These are phyloP conservation scores for Fusarium sp. DNA, from an alignment of 2,329 filamentous ascomycete genomes.

Conservation along the genomic window DNA sequence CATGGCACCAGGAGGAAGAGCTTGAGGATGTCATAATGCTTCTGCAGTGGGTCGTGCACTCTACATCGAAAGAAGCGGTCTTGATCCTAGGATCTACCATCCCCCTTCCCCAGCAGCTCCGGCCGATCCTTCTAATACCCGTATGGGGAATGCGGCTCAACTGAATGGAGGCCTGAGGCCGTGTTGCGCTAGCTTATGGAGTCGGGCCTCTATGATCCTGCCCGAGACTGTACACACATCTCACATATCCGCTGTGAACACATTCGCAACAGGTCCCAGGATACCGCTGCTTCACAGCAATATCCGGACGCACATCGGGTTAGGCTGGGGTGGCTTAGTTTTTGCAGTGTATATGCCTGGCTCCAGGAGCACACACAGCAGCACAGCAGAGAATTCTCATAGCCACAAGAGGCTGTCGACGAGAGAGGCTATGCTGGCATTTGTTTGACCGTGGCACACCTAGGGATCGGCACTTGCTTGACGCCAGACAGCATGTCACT, in stretches of 20 bases:
- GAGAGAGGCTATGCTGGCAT: background rate
- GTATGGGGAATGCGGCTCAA: slow-evolving; percentile 24
- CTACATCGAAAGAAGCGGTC: background rate
- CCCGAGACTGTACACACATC: slow-evolving; percentile 3
- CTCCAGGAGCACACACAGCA: background rate
- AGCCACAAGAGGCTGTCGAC: background rate
- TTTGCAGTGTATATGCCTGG: background rate
- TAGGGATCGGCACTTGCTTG: background rate
- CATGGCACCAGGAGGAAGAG: background rate
- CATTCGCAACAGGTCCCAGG: background rate
- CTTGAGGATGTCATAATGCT: slow-evolving; percentile 9
- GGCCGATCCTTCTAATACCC: slow-evolving; percentile 21
- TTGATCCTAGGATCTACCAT: background rate
- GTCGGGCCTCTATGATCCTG: slow-evolving; percentile 20
- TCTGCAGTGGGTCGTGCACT: background rate
- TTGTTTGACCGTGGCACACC: background rate
- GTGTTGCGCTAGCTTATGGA: background rate
- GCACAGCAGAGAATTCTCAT: background rate
- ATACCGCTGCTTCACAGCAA: background rate
- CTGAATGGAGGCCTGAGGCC: background rate
- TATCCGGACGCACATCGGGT: background rate
- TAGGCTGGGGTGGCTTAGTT: background rate
- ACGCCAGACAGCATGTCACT: background rate
- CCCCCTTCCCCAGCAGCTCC: background rate
- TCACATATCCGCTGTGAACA: background rate